Percentiles rank a stretch among this genome's conserved stretches.
Conservation (phyloP, 805 yeast species). For the Candida xyloterini region DNA sequence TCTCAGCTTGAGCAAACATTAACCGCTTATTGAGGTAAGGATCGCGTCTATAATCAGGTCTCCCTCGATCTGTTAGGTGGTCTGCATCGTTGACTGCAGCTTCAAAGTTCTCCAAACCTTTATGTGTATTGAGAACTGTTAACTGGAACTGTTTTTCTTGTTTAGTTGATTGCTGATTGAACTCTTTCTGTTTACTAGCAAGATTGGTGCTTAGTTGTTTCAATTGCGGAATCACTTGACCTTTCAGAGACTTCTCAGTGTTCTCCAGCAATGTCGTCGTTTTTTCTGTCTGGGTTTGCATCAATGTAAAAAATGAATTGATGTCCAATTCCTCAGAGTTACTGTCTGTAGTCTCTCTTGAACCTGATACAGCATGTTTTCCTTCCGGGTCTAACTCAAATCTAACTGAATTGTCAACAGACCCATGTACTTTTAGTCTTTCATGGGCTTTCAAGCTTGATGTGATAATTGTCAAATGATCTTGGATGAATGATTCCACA, state of each 20-base stretch:
- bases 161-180: constrained; percentile 34
- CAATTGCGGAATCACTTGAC: constrained; percentile 41
- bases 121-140: constrained; percentile 34
- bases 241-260: constrained; percentile 37
- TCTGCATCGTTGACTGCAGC: constrained; percentile 24
- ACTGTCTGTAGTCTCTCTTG: constrained; percentile 5
- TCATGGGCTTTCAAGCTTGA: constrained; percentile 25
- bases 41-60: constrained; percentile 39
- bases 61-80: constrained; percentile 8
- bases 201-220: constrained; percentile 40
- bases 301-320: constrained; percentile 28
- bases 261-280: constrained; percentile 36
- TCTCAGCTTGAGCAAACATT: constrained; percentile 35
- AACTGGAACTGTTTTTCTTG: constrained; percentile 39
- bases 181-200: constrained; percentile 41
- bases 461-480: constrained; percentile 24
- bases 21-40: constrained; percentile 45
- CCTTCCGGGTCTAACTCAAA: constrained; percentile 30
- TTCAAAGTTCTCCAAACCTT: constrained; percentile 25
- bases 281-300: constrained; percentile 29
- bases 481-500: constrained; percentile 26
- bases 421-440: constrained; percentile 21
- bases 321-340: constrained; percentile 15
- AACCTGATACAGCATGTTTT: constrained; percentile 25
- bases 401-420: constrained; percentile 25